Conservation (phyloP, 306 rosid genomes). For the Inga leiocalycina region DNA sequence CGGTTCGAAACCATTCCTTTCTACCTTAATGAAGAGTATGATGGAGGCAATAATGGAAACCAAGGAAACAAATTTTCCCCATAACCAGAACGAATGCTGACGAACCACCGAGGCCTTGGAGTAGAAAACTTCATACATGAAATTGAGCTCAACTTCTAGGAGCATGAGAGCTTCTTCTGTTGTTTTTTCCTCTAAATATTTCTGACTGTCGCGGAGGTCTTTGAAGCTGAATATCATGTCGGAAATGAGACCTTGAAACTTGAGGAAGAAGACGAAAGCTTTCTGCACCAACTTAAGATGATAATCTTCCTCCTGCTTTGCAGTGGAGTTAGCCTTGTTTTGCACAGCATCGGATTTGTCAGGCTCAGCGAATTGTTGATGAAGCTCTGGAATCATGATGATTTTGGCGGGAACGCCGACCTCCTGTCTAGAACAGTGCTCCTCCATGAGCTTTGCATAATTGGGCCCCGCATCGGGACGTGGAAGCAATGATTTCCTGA, state of each 20-base stretch:
- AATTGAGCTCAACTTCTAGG: not conserved
- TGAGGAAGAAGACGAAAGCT: not conserved
- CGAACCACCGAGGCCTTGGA: not conserved
- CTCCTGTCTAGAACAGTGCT: not conserved
- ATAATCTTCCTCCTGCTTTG: not conserved
- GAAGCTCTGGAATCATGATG: constrained; percentile 9
- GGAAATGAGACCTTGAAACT: not conserved
- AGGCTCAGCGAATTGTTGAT: not conserved
- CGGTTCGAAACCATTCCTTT: not conserved
- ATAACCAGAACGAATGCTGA: too few species aligned
- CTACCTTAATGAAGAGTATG: not conserved
- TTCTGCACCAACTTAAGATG: not conserved
- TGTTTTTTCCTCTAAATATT: not conserved
- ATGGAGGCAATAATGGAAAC: not conserved
- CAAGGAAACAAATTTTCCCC: not conserved
- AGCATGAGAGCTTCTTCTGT: not conserved
- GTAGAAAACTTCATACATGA: constrained; percentile 7
- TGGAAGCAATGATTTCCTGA: constrained; percentile 28
- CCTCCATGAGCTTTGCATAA: constrained; percentile 45
- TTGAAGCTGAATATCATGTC: not conserved
- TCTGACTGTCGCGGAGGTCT: not conserved
- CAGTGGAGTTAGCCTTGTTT: not conserved
- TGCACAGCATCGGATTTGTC: not conserved
- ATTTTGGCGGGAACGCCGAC: constrained; percentile 26
- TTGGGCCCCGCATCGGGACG: constrained; percentile 38